phyloP scores from a whole-genome alignment of 352 stramenopile species.

The Phytophthora agathidicida region DNA sequence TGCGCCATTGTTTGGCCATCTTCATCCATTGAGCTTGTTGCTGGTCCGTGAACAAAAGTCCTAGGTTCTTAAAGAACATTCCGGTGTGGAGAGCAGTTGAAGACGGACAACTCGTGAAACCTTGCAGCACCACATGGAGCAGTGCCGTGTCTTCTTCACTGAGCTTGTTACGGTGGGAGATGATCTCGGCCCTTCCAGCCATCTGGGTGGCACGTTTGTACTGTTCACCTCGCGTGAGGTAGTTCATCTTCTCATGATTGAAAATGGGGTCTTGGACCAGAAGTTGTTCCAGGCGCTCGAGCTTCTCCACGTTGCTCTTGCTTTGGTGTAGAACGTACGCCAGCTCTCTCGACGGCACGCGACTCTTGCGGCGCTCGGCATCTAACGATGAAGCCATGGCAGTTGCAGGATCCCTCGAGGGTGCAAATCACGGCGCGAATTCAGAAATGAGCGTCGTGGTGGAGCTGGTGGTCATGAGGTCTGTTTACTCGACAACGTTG shows the following conservation, averaged over 20 bases:
- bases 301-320: slow-evolving; percentile 57
- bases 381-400: slow-evolving; percentile 29
- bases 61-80: slow-evolving; percentile 73
- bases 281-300: slow-evolving; percentile 62
- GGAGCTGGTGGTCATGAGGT: not conserved
- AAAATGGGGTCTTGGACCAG: slow-evolving; percentile 40
- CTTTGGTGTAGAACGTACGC: slow-evolving; percentile 66
- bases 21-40: slow-evolving; percentile 74
- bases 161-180: slow-evolving; percentile 56
- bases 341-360: slow-evolving; percentile 54
- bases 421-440: slow-evolving; percentile 17
- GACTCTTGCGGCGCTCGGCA: slow-evolving; percentile 51
- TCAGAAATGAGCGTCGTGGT: slow-evolving; percentile 15
- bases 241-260: slow-evolving; percentile 64
- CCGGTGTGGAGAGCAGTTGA: slow-evolving; percentile 69
- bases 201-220: slow-evolving; percentile 63
- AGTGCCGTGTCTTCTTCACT: slow-evolving; percentile 58
- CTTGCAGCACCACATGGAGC: slow-evolving; percentile 51
- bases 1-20: slow-evolving; percentile 67
- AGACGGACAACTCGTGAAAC: slow-evolving; percentile 55
- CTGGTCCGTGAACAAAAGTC: slow-evolving; percentile 65
- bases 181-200: slow-evolving; percentile 55
- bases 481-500: slow-evolving; percentile 35
- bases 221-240: slow-evolving; percentile 61
- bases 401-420: not conserved